Evolutionary conservation across 2,329 filamentous ascomycete genomes (phyloP).

Genomic region (Cladophialophora yegresii): DNA sequence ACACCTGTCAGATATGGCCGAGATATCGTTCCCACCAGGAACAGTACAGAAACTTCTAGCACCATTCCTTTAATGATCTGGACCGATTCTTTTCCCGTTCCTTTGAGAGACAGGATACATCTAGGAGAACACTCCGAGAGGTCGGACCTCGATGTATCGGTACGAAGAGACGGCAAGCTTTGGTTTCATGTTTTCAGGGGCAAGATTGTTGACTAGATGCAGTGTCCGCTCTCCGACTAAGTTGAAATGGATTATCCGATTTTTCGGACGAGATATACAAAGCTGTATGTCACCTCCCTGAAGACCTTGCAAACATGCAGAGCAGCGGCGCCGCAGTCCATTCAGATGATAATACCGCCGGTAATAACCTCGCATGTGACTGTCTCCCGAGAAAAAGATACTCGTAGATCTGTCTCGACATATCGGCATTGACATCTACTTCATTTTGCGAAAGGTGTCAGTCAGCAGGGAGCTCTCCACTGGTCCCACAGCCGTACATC

Average conservation of each 20-base stretch:
- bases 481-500: conserved; percentile 17
- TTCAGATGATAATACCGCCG: conserved; percentile 17
- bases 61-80: conserved; percentile 45
- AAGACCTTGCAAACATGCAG: conserved; percentile 28
- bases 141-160: conserved; percentile 39
- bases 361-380: conserved; percentile 40
- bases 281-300: conserved; percentile 39
- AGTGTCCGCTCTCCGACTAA: conserved; percentile 24
- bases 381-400: conserved; percentile 45
- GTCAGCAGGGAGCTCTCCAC: conserved; percentile 34
- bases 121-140: conserved; percentile 51
- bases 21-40: conserved; percentile 47
- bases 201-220: background rate
- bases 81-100: conserved; percentile 51
- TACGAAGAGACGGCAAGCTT: conserved; percentile 10
- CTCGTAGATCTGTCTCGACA: conserved; percentile 49
- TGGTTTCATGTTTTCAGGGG: background rate
- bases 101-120: conserved; percentile 50
- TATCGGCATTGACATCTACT: conserved; percentile 52
- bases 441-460: conserved; percentile 51
- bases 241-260: conserved; percentile 40
- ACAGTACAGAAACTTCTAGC: conserved; percentile 50
- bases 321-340: conserved; percentile 3
- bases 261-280: conserved; percentile 29
- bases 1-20: conserved; percentile 49